Evolutionary conservation across 805 yeast genomes (phyloP).

Genomic region (Komagataella phaffii): DNA sequence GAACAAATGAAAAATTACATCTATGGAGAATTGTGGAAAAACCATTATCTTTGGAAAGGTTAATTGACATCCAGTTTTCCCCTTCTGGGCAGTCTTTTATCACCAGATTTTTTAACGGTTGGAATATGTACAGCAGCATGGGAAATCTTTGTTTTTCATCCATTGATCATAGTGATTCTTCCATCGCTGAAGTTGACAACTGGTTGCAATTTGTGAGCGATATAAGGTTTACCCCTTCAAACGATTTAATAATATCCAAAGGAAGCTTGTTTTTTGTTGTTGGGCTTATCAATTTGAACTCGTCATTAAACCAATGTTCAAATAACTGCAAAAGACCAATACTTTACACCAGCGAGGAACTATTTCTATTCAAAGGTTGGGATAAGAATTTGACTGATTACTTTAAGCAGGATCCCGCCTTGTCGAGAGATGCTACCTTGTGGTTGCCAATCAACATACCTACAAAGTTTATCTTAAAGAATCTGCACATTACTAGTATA

Average conservation of each 20-base stretch:
- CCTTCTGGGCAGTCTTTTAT: constrained; percentile 16
- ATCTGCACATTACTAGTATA: constrained; percentile 26
- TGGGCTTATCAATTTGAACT: constrained; percentile 12
- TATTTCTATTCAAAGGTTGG: constrained; percentile 31
- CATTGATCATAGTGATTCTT: constrained; percentile 15
- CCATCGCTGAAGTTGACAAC: constrained; percentile 5
- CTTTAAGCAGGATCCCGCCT: constrained; percentile 11
- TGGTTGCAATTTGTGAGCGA: background rate
- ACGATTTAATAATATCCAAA: constrained; percentile 6
- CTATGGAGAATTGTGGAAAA: constrained; percentile 19
- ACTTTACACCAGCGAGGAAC: constrained; percentile 22
- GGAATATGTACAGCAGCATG: constrained; percentile 32
- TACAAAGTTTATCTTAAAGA: constrained; percentile 25
- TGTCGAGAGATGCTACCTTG: constrained; percentile 23
- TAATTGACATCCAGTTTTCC: constrained; percentile 14
- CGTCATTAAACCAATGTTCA: constrained; percentile 10
- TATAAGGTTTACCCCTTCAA: constrained; percentile 10
- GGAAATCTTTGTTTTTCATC: constrained; percentile 32
- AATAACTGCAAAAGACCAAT: constrained; percentile 24
- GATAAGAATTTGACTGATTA: constrained; percentile 27
- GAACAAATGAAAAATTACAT: constrained; percentile 18
- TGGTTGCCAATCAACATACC: constrained; percentile 38
- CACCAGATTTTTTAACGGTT: constrained; percentile 21
- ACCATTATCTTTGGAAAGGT: constrained; percentile 19
- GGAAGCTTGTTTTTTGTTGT: constrained; percentile 15